Percentiles rank a stretch among this genome's conserved stretches.
phyloP scores from a whole-genome alignment of 2,329 filamentous ascomycete genomes.

The Aspergillus cejpii region DNA sequence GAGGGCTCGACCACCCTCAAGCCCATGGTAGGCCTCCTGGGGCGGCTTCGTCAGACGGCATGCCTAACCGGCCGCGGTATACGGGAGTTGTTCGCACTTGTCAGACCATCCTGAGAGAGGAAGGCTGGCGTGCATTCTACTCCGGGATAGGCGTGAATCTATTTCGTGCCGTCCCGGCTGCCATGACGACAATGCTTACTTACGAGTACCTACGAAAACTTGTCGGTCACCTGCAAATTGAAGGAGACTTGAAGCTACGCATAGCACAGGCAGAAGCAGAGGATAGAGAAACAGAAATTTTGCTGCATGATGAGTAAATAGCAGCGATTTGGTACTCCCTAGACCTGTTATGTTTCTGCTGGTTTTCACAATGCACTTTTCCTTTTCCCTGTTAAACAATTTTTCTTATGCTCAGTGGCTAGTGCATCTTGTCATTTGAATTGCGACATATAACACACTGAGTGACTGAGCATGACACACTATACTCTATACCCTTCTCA shows the following conservation, averaged over 20 bases:
- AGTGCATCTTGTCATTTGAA: too few relatives aligned
- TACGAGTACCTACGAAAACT: slow-evolving; percentile 69
- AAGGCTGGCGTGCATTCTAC: slow-evolving; percentile 95
- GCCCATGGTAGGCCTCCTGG: slow-evolving; percentile 42
- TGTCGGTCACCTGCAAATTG: slow-evolving; percentile 49
- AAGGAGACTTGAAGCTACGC: slow-evolving; percentile 38
- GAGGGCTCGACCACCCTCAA: slow-evolving; percentile 35
- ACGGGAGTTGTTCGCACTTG: slow-evolving; percentile 74
- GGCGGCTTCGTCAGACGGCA: slow-evolving; percentile 49
- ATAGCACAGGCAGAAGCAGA: slow-evolving; percentile 16
- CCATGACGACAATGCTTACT: slow-evolving; percentile 94
- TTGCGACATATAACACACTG: too few relatives aligned
- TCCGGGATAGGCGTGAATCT: slow-evolving; percentile 96
- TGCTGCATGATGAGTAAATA: slow-evolving; percentile 11
- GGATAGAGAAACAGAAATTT: slow-evolving; percentile 16
- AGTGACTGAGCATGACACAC: too few relatives aligned
- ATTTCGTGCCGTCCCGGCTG: slow-evolving; percentile 88
- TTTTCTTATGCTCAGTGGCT: too few relatives aligned
- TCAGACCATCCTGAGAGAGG: slow-evolving; percentile 76
- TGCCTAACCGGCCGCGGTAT: slow-evolving; percentile 56
- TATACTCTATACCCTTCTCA: too few relatives aligned
- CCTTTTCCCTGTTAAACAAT: not conserved
- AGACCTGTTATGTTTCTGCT: not conserved
- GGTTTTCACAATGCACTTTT: not conserved
- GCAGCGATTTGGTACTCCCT: not conserved